Base-by-base conservation (phyloP, 164 flowering plant genomes). In the Vitis amurensis region DNA sequence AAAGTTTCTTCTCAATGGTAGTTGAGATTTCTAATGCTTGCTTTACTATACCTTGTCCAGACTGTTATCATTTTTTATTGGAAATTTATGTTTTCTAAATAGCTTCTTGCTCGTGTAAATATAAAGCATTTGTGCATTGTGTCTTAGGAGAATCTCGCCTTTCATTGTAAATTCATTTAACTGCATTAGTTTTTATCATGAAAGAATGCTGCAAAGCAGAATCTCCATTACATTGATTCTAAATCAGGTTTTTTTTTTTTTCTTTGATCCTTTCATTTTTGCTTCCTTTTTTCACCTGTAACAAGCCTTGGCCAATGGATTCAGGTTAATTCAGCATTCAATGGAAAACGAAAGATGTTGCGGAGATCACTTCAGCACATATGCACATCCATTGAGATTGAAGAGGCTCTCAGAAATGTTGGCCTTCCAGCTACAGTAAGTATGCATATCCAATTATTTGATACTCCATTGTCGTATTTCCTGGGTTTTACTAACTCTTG, bases 311-410 rank as follows among this genome's bases (percentile, higher is more conserved):
- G 13, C 58, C 53, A 1, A 15, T n/a, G 73, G 61, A 19, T 76
- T 61, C 63, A 95, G 98, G 95, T 89, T 9, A 93, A 86, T 79
- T 87, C 93, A 58, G 99, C 98, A 66, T 95, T 91, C 81, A 93
- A 82, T 70, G 98, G 91, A 60, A 96, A 93, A 71, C 90, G 99
- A 1, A 93, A 91, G 79, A 96, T 96, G 99, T 77, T 91, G 74
- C 68, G 95, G 63, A 90, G 77, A 76, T 85, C 97, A 13, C 94
- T 96, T 51, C 93, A 89, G 77, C 92, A 93, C 75, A 73, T 91
- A 48, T 68, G 85, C 74, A 68, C 89, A 27, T 61, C 98, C 51
- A 47, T 67, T 52, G 93, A 88, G 67, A 80, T 93, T 52, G 97
- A 93, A 80, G 79, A 80, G 27, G 97, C 97, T 48, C 89, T 91